Base-by-base conservation (phyloP, 495 filamentous ascomycete species). In the Xylaria curta region DNA sequence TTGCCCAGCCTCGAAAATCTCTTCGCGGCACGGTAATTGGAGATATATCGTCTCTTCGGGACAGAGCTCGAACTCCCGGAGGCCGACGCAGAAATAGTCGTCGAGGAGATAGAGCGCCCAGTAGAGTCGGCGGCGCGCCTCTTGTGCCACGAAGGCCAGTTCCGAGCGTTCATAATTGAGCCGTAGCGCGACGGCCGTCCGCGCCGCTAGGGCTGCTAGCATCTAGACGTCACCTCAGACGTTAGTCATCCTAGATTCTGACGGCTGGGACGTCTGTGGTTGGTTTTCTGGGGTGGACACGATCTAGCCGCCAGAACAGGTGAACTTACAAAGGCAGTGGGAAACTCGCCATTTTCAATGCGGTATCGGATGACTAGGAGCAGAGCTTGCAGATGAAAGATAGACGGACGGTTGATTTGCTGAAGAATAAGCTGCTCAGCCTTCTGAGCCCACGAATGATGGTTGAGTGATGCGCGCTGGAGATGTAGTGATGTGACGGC, bases 141-240 rank as follows among this genome's bases (percentile, higher is more conserved):
- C 78, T 58, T 78, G 78, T 5, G 76, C 76, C 6, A 80, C 72
- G 13, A 75, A 67, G 36, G 70, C 64, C 7, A 80, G 62, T 44
- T 80, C 76, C 0, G 73, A 68, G 31, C 72, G 73, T 49, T 78
- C 78, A 58, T 78, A 80, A 64, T 80, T 80, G 19, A 80, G 51
- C 33, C 78, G 76, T 8, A 78, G 63, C 1, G 76, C 76, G 12
- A 76, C 31, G 12, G 78, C 78, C 17, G 74, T 78, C 4, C 78
- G 73, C 21, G 76, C 72, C 24, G 78, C 78, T 0, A 80, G 60
- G 1, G 76, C 76, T 2, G 76, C 71, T 4, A 78, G 61, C 76
- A 78, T 78, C 53, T 68, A 59, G 40, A 8, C 7, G 38, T n/a
- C 8, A 31, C 9, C 2, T 60, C 36, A 26, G 31, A 49, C 10